Evolutionary conservation across 129 eudicot species (phyloP), one percentile per base, ranked within the genome.

Genomic region (Flaveria sonorensis): DNA sequence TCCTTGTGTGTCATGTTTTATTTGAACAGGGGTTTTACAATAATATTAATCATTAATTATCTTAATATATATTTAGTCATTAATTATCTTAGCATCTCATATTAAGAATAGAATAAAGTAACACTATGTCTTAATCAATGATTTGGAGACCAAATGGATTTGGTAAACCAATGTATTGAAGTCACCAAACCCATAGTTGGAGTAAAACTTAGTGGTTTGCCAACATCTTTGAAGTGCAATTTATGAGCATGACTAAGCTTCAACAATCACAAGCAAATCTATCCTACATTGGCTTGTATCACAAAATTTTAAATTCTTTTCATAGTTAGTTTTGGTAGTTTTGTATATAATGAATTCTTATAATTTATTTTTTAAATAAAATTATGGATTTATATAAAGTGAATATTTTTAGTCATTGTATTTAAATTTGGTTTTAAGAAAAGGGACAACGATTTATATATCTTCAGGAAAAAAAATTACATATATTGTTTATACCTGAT

Each of bases 221-320:
- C 83, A 79, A 79, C 83, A 79, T 72, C 40, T 79, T 79, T 79
- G 83, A 79, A 78, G 57, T 73, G 74, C 74, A 64, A 63, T 30
- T 39, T 51, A 52, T 64, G 21, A 79, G 20, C 69, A 79, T 71
- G 61, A 69, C 52, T 60, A 70, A 50, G 65, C 65, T 71, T 52
- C 47, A 64, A 46, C 68, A 59, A 70, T 70, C 82, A 70, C 60
- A 46, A 69, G 10, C 75, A 77, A 77, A 56, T 69, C 32, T 32
- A 56, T 69, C 32, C 18, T 21, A 28, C 51, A 19, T 10, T 68
- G 16, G 53, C 21, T 66, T 30, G 43, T 52, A 65, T 16, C 65
- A 71, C 72, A 63, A 75, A 39, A 40, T 76, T 76, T 20, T 47
- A 36, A 15, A 66, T 30, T 30, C 0, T 30, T 30, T 30, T 18